Base-by-base conservation (phyloP, 768 basidiomycete species). In the Suillus subluteus region DNA sequence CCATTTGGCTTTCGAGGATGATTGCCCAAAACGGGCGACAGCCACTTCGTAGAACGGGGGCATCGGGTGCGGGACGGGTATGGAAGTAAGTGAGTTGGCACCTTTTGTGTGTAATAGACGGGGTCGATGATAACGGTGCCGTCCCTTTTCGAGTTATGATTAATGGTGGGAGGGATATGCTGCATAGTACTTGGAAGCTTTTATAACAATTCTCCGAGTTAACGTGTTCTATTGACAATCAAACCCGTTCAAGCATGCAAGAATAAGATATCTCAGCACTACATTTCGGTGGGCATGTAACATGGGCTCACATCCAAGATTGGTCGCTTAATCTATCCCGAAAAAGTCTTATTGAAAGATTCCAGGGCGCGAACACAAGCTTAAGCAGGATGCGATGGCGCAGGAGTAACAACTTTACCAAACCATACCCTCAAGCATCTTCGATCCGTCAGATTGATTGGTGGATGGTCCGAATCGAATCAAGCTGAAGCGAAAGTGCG, bases 21-120 rank as follows among this genome's bases (percentile, higher is more conserved):
- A 38, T 41, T 73, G 72, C 4, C 55, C 59, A 62, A 77, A 77
- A 50, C 72, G 73, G 61, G 70, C 77, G 54, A 77, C 71, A 7
- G 77, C 58, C 62, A 77, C 69, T 54, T 77, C 76, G 65, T 79
- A 77, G 65, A 76, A 77, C 23, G 76, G 76, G 48, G 76, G 77
- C 76, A 77, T 77, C 13, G 61, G 12, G 48, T 63, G 62, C 46
- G 55, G 21, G 32, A 43, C 35, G 65, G 70, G 32, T 66, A n/a
- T 58, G 62, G 3, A 54, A 40, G 55, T 37, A n/a, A 46, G 35
- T 62, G 40, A 16, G 38, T 40, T 56, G 30, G 55, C 38, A 66
- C 16, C 11, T 52, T 52, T 54, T 62, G 64, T 48, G 46, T 67
- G 54, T 30, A 12, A 30, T 12, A 66, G n/a, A 59, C 1, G 48